phyloP scores from a whole-genome alignment of 106 monocot species.

The Dendrobium catenatum region DNA sequence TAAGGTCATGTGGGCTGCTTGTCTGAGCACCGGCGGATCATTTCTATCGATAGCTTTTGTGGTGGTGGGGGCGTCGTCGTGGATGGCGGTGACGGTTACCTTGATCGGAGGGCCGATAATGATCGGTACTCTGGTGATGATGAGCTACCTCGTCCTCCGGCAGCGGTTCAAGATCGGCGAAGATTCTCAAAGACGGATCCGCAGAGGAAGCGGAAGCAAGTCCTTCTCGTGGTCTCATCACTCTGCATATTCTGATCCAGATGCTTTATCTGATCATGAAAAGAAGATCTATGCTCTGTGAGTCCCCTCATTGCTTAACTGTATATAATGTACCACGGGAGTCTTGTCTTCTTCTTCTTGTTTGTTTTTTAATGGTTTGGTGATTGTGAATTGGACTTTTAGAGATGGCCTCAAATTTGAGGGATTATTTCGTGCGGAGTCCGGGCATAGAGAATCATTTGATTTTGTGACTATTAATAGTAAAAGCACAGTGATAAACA shows the following conservation, averaged over 20 bases:
- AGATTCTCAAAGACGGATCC: slow-evolving; percentile 75
- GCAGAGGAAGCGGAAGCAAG: slow-evolving; percentile 67
- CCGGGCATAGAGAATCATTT: too few relatives aligned
- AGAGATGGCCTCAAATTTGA: too few relatives aligned
- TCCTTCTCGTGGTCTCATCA: slow-evolving; percentile 83
- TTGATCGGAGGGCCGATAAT: slow-evolving; percentile 74
- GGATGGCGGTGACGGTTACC: slow-evolving; percentile 82
- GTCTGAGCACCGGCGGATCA: slow-evolving; percentile 73
- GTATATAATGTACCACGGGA: too few relatives aligned
- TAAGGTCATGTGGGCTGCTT: slow-evolving; percentile 96
- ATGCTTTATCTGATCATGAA: slow-evolving; percentile 68
- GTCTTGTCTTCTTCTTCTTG: too few relatives aligned
- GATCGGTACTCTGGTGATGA: slow-evolving; percentile 58
- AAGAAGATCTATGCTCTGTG: slow-evolving; percentile 76
- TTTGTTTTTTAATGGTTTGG: too few relatives aligned
- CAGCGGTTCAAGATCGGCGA: slow-evolving; percentile 64
- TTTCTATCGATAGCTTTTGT: slow-evolving; percentile 80
- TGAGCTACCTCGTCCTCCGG: slow-evolving; percentile 64
- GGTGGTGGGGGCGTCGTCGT: slow-evolving; percentile 60
- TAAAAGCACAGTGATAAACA: too few relatives aligned
- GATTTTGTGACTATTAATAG: too few relatives aligned
- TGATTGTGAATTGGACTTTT: too few relatives aligned
- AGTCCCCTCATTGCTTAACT: too few relatives aligned
- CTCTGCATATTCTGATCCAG: slow-evolving; percentile 57
- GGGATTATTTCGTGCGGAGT: too few relatives aligned